Evolutionary conservation across 1,139 yeast genomes (phyloP), one percentile per base, ranked within the genome.

Genomic region (Sugiyamaella castrensis): DNA sequence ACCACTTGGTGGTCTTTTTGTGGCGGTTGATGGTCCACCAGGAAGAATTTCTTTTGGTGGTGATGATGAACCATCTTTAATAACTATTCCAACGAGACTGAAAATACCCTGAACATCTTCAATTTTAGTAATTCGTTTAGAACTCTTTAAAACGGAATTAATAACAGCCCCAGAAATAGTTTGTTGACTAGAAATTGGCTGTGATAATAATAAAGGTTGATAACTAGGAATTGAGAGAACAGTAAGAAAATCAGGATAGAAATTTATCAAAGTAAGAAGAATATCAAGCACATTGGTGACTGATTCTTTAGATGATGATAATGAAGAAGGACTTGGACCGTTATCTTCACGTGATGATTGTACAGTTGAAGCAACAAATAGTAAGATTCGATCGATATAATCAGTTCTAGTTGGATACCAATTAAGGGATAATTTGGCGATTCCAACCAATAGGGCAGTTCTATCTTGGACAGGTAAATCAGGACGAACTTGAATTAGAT

Each of bases 391-490:
- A 62, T 87, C 83, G 52, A 89, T 71, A 63, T 86, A 81, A 4
- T 73, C 77, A 50, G 74, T 73, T 52, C 81, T 77, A 0, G 75
- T 71, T 1, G 88, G 86, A 59, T 86, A 87, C 70, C 84, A 86
- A 8, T 78, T 74, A 45, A 87, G 71, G 0, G 89, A 75, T 37
- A 91, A 68, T 54, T 77, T 78, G 45, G 85, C 75, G 37, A 87
- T 75, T 12, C 86, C 79, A 50, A 81, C 82, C 42, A 88, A 71
- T 29, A 89, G 73, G 0, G 77, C 74, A 6, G 87, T 76, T 51
- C 81, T 80, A 55, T 87, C 94, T 40, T 78, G 80, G 19, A 80
- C 63, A 0, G 89, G 72, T 27, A 89, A 67, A 46, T 83, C 85
- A 0, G 87, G 84, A 51, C 84, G 80, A 8, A 73, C 67, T 46